Evolutionary conservation across 73 alveolate species (phyloP).

Genomic region (Paramecium octaurelia): DNA sequence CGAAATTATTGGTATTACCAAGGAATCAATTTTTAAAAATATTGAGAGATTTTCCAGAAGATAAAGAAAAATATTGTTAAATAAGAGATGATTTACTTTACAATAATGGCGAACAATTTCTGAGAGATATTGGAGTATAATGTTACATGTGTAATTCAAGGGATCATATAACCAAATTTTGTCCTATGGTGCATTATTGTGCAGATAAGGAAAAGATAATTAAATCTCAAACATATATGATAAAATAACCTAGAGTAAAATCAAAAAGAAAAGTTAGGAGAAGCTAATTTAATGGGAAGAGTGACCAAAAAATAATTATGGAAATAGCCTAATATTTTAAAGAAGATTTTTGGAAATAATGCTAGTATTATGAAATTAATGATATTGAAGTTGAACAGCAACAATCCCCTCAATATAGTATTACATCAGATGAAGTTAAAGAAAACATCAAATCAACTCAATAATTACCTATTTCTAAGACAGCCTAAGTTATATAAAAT

Average conservation of each 20-base stretch:
- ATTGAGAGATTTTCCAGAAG: neutral
- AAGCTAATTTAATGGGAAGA: neutral
- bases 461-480: neutral
- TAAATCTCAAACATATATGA: neutral
- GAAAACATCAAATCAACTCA: neutral
- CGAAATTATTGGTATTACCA: slow-evolving; percentile 19
- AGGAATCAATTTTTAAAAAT: neutral
- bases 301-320: neutral
- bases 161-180: neutral
- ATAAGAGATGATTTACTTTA: slow-evolving; percentile 26
- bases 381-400: neutral
- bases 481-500: neutral
- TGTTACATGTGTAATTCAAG: neutral
- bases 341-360: slow-evolving; percentile 31
- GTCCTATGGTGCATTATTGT: neutral
- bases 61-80: slow-evolving; percentile 11
- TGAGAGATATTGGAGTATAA: neutral
- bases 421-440: neutral
- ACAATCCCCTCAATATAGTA: neutral
- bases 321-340: neutral
- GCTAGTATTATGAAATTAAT: neutral
- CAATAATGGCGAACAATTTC: neutral
- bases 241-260: neutral
- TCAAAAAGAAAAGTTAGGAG: neutral
- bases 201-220: slow-evolving; percentile 22